These are phyloP conservation scores for Podospora tetraspora DNA, from an alignment of 495 filamentous ascomycete genomes.

Conservation along the genomic window DNA sequence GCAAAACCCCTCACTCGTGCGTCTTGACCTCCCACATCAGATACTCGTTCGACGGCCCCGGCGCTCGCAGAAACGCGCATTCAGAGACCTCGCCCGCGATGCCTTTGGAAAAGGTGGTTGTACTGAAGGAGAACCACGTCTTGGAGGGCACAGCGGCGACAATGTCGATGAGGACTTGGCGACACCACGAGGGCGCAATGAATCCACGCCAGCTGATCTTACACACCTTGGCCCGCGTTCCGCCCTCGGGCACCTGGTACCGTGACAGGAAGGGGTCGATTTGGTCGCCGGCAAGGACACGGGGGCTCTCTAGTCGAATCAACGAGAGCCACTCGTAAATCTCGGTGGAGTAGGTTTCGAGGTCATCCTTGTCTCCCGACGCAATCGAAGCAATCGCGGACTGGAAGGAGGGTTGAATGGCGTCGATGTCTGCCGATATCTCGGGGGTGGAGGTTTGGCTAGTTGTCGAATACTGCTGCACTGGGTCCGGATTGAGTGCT, in stretches of 20 bases:
- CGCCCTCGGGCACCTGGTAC: conserved; percentile 60
- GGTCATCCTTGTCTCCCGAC: conserved; percentile 34
- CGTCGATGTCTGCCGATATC: conserved; percentile 29
- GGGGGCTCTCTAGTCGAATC: conserved; percentile 64
- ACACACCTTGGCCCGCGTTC: conserved; percentile 33
- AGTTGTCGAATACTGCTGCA: conserved; percentile 51
- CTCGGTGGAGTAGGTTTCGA: conserved; percentile 58
- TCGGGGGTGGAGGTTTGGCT: conserved; percentile 35
- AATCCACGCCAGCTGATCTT: conserved; percentile 53
- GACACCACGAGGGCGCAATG: conserved; percentile 43
- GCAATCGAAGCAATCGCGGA: conserved; percentile 35
- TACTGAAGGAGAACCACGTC: conserved; percentile 47
- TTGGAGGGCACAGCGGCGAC: conserved; percentile 37
- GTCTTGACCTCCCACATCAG: conserved; percentile 50
- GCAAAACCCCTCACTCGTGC: conserved; percentile 32
- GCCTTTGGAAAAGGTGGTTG: conserved; percentile 42
- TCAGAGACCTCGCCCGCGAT: conserved; percentile 39
- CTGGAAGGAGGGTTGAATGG: conserved; percentile 48
- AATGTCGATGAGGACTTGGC: conserved; percentile 35
- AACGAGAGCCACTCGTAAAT: conserved; percentile 84
- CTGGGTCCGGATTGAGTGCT: conserved; percentile 46
- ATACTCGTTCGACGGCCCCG: conserved; percentile 43
- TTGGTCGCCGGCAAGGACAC: conserved; percentile 57
- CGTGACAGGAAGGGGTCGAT: conserved; percentile 77
- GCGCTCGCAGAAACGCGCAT: conserved; percentile 44